Evolutionary conservation across 768 basidiomycete species (phyloP).

Genomic region (Russula emetica): DNA sequence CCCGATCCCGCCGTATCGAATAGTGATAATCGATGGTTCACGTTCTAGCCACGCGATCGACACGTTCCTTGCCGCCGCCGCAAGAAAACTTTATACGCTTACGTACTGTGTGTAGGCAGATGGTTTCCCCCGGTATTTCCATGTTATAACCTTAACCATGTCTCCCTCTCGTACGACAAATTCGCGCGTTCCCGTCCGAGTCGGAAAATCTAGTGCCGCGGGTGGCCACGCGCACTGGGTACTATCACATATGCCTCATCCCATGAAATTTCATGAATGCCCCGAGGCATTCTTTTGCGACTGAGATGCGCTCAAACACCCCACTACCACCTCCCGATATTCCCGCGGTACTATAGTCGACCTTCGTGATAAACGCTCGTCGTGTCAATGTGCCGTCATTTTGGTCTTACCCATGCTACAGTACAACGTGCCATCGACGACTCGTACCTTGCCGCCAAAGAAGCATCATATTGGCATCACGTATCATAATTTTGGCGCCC

Average conservation of each 20-base stretch:
- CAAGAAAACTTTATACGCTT: background rate
- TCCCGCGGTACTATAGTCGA: constrained; percentile 1
- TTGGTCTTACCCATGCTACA: background rate
- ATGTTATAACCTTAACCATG: background rate
- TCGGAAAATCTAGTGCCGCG: background rate
- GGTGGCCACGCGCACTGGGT: background rate
- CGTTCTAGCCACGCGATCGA: constrained; percentile 1
- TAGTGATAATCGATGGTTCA: background rate
- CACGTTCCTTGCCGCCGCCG: constrained; percentile 1
- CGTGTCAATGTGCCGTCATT: background rate
- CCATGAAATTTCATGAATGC: background rate
- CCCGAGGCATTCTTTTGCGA: background rate
- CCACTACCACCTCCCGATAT: background rate
- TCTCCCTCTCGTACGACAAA: background rate
- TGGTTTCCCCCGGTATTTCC: background rate
- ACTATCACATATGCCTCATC: background rate
- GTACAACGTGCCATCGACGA: constrained; percentile 5
- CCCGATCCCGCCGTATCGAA: constrained; percentile 7
- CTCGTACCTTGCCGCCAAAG: constrained; percentile 3
- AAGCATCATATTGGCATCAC: background rate
- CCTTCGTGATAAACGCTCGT: constrained; percentile 1
- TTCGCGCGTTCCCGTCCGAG: background rate
- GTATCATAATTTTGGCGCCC: background rate
- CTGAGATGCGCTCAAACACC: background rate
- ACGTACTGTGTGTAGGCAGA: too few species aligned